phyloP scores from a whole-genome alignment of 108 stramenopile species.

The Pseudonitzschia delicatissima region DNA sequence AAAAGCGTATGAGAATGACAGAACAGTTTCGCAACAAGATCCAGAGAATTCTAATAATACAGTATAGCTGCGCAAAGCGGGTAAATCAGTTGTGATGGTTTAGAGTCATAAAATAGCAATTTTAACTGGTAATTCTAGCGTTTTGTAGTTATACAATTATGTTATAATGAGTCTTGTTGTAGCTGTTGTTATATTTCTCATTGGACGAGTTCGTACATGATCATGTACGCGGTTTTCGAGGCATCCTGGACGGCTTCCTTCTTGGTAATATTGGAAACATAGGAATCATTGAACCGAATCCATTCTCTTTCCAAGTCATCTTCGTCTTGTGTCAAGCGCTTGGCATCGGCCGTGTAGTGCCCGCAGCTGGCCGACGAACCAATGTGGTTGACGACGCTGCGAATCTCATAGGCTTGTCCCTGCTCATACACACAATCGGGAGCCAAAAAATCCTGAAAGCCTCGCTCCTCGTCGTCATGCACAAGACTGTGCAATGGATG shows the following conservation, averaged over 20 bases:
- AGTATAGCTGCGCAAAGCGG: too few species aligned
- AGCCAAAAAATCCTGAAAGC: conserved; percentile 31
- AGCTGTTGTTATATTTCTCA: too few species aligned
- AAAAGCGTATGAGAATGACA: too few species aligned
- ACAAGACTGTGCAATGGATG: background rate
- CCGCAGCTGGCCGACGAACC: conserved; percentile 47
- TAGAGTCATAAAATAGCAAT: conserved; percentile 2
- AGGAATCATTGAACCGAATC: conserved; percentile 54
- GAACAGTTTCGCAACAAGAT: too few species aligned
- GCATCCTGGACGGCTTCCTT: conserved; percentile 29
- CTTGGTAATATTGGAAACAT: conserved; percentile 31
- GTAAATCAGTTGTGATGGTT: background rate
- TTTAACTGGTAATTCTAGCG: background rate
- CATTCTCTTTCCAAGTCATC: conserved; percentile 24
- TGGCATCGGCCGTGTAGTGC: conserved; percentile 58
- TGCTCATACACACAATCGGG: conserved; percentile 16
- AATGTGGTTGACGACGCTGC: conserved; percentile 59
- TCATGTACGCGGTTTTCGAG: conserved; percentile 50
- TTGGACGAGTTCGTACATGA: conserved; percentile 40
- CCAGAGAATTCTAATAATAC: too few species aligned
- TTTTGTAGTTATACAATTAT: too few species aligned
- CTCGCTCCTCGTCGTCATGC: conserved; percentile 5
- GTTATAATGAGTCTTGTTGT: too few species aligned
- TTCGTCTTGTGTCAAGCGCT: background rate
- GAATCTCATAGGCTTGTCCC: conserved; percentile 26